Conservation (phyloP, 2,329 filamentous ascomycete species). For the Fusarium lateritium region DNA sequence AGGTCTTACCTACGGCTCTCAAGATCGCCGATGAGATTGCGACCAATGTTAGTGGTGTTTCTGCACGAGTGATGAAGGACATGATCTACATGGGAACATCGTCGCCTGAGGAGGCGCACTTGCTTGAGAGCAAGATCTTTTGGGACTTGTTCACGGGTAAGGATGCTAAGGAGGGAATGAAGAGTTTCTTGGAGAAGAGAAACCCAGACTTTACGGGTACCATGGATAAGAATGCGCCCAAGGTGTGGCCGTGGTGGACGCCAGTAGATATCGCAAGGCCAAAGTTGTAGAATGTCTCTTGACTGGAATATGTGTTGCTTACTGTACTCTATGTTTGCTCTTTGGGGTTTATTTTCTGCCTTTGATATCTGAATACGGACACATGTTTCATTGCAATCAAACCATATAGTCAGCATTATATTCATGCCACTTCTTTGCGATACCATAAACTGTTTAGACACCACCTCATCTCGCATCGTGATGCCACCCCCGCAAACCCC, state of each 20-base stretch:
- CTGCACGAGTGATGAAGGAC: slow-evolving; percentile 77
- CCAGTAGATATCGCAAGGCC: slow-evolving; percentile 56
- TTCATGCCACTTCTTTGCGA: background rate
- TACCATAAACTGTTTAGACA: background rate
- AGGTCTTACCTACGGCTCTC: slow-evolving; percentile 75
- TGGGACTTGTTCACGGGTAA: slow-evolving; percentile 69
- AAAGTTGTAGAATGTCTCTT: slow-evolving; percentile 40
- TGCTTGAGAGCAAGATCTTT: slow-evolving; percentile 77
- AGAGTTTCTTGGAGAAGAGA: slow-evolving; percentile 79
- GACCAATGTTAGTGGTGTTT: slow-evolving; percentile 74
- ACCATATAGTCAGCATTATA: background rate
- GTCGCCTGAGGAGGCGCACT: slow-evolving; percentile 77
- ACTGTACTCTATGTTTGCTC: background rate
- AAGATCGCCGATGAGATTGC: slow-evolving; percentile 77
- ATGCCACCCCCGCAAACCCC: background rate
- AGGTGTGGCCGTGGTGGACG: slow-evolving; percentile 78
- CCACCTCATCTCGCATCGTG: too few relatives aligned
- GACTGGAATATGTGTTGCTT: background rate
- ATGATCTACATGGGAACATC: slow-evolving; percentile 74
- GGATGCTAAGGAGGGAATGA: slow-evolving; percentile 77
- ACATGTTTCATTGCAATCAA: background rate
- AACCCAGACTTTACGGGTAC: slow-evolving; percentile 72
- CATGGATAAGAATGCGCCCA: slow-evolving; percentile 71
- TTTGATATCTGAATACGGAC: background rate
- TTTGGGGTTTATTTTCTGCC: background rate